Conservation (phyloP, 2,329 filamentous ascomycete genomes). For the Fusarium proliferatum region DNA sequence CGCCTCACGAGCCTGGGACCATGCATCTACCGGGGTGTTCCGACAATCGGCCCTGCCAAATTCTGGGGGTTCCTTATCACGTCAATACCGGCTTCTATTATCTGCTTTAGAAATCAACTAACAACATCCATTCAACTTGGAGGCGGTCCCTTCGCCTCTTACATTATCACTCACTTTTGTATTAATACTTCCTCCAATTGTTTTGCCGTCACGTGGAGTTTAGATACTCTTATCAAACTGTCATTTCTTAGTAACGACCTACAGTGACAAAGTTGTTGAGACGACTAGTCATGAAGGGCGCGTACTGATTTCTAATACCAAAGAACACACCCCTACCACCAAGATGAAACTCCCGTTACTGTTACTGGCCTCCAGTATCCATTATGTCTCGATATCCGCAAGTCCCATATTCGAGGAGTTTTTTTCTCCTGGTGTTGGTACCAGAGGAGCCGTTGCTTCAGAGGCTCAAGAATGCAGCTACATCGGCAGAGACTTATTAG, state of each 20-base stretch:
- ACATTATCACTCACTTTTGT: neutral
- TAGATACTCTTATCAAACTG: neutral
- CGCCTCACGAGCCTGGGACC: conserved; percentile 38
- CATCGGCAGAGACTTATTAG: conserved; percentile 73
- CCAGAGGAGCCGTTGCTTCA: conserved; percentile 73
- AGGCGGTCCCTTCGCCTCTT: neutral
- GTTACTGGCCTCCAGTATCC: conserved; percentile 21
- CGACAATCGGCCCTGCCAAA: conserved; percentile 18
- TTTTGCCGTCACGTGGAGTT: neutral
- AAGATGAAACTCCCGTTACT: conserved; percentile 13
- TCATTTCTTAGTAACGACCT: neutral
- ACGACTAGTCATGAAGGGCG: neutral
- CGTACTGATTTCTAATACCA: neutral
- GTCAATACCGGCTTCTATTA: conserved; percentile 25
- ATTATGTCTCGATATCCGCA: conserved; percentile 19
- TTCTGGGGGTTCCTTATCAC: conserved; percentile 28
- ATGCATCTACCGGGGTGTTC: conserved; percentile 41
- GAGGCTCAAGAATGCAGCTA: conserved; percentile 76
- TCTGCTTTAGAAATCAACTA: conserved; percentile 8
- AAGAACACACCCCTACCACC: neutral
- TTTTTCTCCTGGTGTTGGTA: conserved; percentile 28
- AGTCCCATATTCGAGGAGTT: conserved; percentile 24
- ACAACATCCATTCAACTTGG: neutral
- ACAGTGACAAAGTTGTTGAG: conserved; percentile 12
- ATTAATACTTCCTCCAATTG: neutral